A percentile compares a stretch with the other conserved stretches of the same genome.
Conservation (phyloP, 441 rosid species). For the Iberis amara region DNA sequence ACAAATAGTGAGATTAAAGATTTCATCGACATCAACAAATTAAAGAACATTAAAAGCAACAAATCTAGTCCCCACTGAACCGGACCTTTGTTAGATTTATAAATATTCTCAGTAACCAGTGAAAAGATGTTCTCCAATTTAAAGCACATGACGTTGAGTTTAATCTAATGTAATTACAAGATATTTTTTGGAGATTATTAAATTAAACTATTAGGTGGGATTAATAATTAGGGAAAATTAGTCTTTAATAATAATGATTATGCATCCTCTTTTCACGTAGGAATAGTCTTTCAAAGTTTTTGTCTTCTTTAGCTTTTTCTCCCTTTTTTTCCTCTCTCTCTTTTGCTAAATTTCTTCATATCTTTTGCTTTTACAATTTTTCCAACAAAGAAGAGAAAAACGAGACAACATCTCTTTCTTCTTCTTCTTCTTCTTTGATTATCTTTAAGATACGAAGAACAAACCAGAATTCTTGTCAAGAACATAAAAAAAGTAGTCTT, state of each 20-base stretch:
- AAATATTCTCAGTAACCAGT: not conserved
- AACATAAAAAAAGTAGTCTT: too few relatives aligned
- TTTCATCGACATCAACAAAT: conserved; percentile 14
- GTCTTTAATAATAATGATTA: conserved; percentile 18
- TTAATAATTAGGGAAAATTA: conserved; percentile 8
- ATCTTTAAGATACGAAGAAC: conserved; percentile 2
- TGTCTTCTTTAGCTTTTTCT: conserved; percentile 24
- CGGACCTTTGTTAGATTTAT: conserved; percentile 19
- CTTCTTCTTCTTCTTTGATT: conserved; percentile 13
- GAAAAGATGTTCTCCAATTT: not conserved
- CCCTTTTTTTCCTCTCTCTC: conserved; percentile 8
- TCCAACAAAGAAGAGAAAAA: conserved; percentile 17
- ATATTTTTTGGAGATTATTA: too few relatives aligned
- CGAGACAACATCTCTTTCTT: conserved; percentile 1
- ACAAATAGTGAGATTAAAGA: not conserved
- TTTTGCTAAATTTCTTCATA: conserved; percentile 20
- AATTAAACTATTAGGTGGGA: conserved; percentile 9
- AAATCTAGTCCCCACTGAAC: conserved; percentile 22
- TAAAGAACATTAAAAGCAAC: conserved; percentile 21
- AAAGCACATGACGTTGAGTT: too few relatives aligned
- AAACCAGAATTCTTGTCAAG: not conserved
- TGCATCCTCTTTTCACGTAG: conserved; percentile 29
- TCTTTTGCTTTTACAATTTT: conserved; percentile 19
- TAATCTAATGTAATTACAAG: too few relatives aligned
- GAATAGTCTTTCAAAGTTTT: conserved; percentile 19